phyloP scores from a whole-genome alignment of 2,329 filamentous ascomycete species.

The Curvularia eragrostidis region DNA sequence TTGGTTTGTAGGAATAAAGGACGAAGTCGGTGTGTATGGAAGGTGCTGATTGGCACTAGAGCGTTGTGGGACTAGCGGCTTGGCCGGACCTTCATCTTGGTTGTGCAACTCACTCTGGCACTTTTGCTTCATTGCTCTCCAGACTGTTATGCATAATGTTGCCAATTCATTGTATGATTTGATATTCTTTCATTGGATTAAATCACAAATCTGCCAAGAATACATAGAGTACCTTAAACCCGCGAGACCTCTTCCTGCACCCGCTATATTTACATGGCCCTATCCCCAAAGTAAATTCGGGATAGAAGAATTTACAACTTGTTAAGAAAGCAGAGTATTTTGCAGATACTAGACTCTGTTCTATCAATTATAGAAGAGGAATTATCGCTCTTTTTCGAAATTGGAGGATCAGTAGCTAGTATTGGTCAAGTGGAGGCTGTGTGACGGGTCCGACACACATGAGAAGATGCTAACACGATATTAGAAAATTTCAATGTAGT shows the following conservation, averaged over 20 bases:
- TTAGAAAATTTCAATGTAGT: too few relatives aligned
- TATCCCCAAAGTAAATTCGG: conserved; percentile 57
- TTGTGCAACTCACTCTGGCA: too few relatives aligned
- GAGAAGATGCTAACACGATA: too few relatives aligned
- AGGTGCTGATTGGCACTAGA: conserved; percentile 11
- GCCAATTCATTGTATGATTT: background rate
- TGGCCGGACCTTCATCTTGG: conserved; percentile 1
- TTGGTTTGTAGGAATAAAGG: background rate
- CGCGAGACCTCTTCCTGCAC: conserved; percentile 70
- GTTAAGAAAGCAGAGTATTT: too few relatives aligned
- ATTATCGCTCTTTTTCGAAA: conserved; percentile 31
- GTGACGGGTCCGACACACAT: too few relatives aligned
- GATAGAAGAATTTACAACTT: conserved; percentile 56
- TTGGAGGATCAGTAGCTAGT: conserved; percentile 43
- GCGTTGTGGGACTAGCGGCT: conserved; percentile 11
- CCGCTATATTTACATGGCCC: conserved; percentile 66
- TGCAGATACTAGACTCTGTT: too few relatives aligned
- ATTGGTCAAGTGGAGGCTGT: too few relatives aligned
- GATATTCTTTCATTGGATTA: background rate
- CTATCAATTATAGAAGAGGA: conserved; percentile 58
- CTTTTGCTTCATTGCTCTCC: background rate
- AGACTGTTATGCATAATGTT: too few relatives aligned
- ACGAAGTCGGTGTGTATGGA: conserved; percentile 5
- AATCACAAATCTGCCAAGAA: background rate
- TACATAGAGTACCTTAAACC: conserved; percentile 57